A percentile compares a stretch with the other conserved stretches of the same genome.
Evolutionary conservation across 192 early-diverging fungal species (phyloP).

Genomic region (Physocladia obscura): DNA sequence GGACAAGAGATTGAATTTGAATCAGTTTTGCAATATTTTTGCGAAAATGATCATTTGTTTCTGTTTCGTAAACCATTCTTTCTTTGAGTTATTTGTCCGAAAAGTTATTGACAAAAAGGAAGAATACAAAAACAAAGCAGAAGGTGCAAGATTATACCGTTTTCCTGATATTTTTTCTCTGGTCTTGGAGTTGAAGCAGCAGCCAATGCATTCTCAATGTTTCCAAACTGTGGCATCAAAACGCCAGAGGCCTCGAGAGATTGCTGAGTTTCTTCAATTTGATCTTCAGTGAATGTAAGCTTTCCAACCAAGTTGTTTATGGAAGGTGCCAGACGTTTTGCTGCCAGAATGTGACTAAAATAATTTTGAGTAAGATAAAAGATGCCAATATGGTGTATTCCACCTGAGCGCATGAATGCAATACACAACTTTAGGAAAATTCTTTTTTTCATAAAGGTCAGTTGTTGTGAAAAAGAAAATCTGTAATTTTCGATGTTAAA

Average conservation of each 20-base stretch:
- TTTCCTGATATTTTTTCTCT: too few relatives aligned
- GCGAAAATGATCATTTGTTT: constrained; percentile 42
- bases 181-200: too few relatives aligned
- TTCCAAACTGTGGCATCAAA: constrained; percentile 85
- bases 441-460: constrained; percentile 98
- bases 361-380: background rate
- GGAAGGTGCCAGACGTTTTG: constrained; percentile 77
- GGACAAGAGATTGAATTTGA: constrained; percentile 9
- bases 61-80: constrained; percentile 6
- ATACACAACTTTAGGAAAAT: constrained; percentile 98
- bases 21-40: constrained; percentile 20
- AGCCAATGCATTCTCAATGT: constrained; percentile 69
- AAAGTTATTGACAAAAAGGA: too few relatives aligned
- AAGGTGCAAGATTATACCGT: too few relatives aligned
- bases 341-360: constrained; percentile 81
- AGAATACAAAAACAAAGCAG: too few relatives aligned
- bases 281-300: constrained; percentile 81
- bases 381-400: background rate
- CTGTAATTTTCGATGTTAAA: constrained; percentile 20
- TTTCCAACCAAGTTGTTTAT: constrained; percentile 93
- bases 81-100: too few relatives aligned
- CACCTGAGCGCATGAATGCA: constrained; percentile 94
- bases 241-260: constrained; percentile 80
- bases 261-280: constrained; percentile 75
- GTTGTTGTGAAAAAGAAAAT: constrained; percentile 97